phyloP scores from a whole-genome alignment of 129 eudicot species.

The Dittrichia graveolens region DNA sequence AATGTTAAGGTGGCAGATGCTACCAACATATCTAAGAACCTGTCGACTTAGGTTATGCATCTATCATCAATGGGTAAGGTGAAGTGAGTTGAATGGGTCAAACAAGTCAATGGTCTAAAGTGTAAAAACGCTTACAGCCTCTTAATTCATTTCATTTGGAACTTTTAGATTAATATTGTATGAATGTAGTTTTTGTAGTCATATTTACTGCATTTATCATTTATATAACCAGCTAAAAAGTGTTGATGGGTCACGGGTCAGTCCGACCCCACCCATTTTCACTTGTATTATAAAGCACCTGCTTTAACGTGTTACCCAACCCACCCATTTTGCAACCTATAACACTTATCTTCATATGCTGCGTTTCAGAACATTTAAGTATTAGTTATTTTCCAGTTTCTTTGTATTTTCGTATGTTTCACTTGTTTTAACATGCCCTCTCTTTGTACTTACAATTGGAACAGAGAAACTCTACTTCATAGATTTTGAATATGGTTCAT shows the following conservation, averaged over 20 bases:
- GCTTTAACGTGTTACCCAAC: not conserved
- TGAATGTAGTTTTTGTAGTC: not conserved
- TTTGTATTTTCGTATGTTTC: conserved; percentile 4
- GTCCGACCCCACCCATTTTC: no score
- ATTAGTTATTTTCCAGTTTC: not conserved
- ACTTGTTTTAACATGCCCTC: not conserved
- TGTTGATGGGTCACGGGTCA: no score
- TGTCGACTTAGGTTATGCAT: not conserved
- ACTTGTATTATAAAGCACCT: not conserved
- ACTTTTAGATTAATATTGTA: not conserved
- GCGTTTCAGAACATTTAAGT: not conserved
- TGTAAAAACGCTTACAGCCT: not conserved
- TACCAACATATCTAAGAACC: not conserved
- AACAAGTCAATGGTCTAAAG: not conserved
- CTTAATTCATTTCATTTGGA: not conserved
- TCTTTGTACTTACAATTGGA: conserved; percentile 22
- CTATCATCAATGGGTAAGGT: not conserved
- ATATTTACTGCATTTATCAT: not conserved
- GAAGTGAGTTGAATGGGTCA: not conserved
- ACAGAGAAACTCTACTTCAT: conserved; percentile 85
- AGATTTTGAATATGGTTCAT: conserved; percentile 94
- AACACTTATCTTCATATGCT: not conserved
- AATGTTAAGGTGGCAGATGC: not conserved
- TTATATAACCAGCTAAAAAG: not conserved
- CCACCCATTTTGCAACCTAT: not conserved